A percentile compares a stretch with the other conserved stretches of the same genome.
phyloP scores from a whole-genome alignment of 768 basidiomycete genomes.

The Polyporus arcularius region DNA sequence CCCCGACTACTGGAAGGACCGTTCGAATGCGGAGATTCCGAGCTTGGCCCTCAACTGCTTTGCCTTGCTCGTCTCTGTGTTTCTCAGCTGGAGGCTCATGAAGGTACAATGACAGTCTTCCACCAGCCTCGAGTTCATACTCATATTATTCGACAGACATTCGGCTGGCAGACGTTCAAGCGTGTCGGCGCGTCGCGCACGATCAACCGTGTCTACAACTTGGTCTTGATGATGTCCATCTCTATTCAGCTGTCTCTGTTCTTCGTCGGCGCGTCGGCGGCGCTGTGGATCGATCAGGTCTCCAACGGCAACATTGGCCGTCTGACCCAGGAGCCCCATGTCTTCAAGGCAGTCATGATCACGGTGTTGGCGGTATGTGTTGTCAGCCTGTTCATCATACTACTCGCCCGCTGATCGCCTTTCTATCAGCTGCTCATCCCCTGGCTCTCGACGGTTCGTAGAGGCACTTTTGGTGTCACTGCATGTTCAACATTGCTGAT shows the following conservation, averaged over 20 bases:
- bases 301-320: slow-evolving; percentile 65
- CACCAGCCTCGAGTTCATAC: background rate
- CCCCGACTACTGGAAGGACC: slow-evolving; percentile 63
- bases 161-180: slow-evolving; percentile 89
- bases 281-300: slow-evolving; percentile 78
- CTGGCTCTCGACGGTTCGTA: slow-evolving; percentile 53
- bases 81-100: slow-evolving; percentile 73
- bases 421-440: slow-evolving; percentile 58
- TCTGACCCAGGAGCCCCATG: slow-evolving; percentile 41
- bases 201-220: slow-evolving; percentile 76
- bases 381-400: background rate
- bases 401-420: slow-evolving; percentile 3
- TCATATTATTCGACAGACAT: slow-evolving; percentile 44
- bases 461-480: background rate
- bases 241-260: slow-evolving; percentile 76
- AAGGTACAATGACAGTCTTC: slow-evolving; percentile 48
- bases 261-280: slow-evolving; percentile 71
- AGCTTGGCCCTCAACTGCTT: slow-evolving; percentile 63
- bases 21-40: slow-evolving; percentile 61
- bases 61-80: slow-evolving; percentile 58
- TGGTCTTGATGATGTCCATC: slow-evolving; percentile 69
- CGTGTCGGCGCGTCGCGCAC: slow-evolving; percentile 74
- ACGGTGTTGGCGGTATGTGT: slow-evolving; percentile 59
- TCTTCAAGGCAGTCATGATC: slow-evolving; percentile 60
- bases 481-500: background rate